Evolutionary conservation across 768 basidiomycete genomes (phyloP), one percentile per base, ranked within the genome.

Genomic region (Pulveroboletus frians): DNA sequence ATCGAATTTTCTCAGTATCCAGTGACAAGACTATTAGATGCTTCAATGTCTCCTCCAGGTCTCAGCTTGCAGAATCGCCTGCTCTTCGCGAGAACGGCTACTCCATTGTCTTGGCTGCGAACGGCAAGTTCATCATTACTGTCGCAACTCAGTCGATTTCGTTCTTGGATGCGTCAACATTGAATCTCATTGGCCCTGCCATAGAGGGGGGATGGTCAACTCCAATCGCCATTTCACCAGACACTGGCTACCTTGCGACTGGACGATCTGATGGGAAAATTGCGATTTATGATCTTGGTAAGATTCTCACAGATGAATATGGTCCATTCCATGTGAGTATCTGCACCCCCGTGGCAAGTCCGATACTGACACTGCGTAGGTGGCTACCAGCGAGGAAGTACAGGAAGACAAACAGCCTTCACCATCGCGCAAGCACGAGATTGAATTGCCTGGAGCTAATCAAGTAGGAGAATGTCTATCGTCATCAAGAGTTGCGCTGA

Each of bases 111-210:
- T 2, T 39, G 3, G 39, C 23, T n/a, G 15, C 7, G 2, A 39
- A 26, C 6, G 23, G 23, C 0, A 26, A n/a, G 10, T 39, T 39
- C 4, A 39, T 39, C 1, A 23, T 15, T 26, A 3, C 9, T 9
- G 9, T n/a, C 5, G 15, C 2, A 14, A 0, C 0, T 0, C 15
- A 3, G 2, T 39, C 39, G 3, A 10, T 39, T 15, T n/a, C 15
- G 2, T 39, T 39, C 15, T 15, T 39, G 15, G 39, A 39, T 5
- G 2, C 9, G 4, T 39, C 39, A 3, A 39, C 23, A n/a, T 9
- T 39, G 9, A n/a, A 15, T 21, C 23, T 9, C 1, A 10, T 39
- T 26, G 39, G 23, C 9, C 23, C 39, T 23, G 23, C n/a, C 23
- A 39, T 39, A 1, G 15, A 26, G 39, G 23, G 10, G 23, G 6